Conservation (phyloP, 106 monocot genomes). For the Dioscorea alata region DNA sequence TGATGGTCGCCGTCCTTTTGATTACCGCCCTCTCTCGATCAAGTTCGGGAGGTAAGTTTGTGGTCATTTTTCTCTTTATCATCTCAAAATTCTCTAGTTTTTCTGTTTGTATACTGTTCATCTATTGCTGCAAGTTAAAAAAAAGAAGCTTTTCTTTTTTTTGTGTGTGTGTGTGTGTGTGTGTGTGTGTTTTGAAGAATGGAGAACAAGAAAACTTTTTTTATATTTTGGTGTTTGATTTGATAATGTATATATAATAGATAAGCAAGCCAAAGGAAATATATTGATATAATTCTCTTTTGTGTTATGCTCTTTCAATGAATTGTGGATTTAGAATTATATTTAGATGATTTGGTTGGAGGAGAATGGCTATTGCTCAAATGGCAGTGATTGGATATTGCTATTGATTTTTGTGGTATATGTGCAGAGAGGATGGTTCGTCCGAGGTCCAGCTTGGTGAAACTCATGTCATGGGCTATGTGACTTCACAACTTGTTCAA, state of each 20-base stretch:
- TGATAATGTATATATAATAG: too few species aligned
- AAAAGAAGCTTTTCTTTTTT: background rate
- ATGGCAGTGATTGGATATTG: background rate
- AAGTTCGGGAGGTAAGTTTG: slow-evolving; percentile 54
- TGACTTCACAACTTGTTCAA: slow-evolving; percentile 78
- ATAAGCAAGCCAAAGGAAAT: too few species aligned
- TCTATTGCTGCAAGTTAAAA: background rate
- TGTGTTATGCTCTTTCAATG: background rate
- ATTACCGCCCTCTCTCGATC: slow-evolving; percentile 73
- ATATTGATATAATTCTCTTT: too few species aligned
- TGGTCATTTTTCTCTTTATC: background rate
- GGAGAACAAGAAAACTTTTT: background rate
- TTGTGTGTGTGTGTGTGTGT: background rate
- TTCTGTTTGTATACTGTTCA: background rate
- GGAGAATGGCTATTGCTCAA: background rate
- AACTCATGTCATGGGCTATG: slow-evolving; percentile 83
- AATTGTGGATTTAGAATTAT: background rate
- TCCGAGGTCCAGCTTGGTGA: slow-evolving; percentile 86
- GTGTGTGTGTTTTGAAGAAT: background rate
- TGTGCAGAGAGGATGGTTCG: slow-evolving; percentile 88
- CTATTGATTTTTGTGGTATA: background rate
- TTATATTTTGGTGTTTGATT: too few species aligned
- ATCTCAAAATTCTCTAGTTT: background rate
- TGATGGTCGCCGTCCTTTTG: slow-evolving; percentile 75
- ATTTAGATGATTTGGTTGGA: background rate